These are phyloP conservation scores for Nicotiana noctiflora DNA, from an alignment of 257 asterid species.

Conservation along the genomic window DNA sequence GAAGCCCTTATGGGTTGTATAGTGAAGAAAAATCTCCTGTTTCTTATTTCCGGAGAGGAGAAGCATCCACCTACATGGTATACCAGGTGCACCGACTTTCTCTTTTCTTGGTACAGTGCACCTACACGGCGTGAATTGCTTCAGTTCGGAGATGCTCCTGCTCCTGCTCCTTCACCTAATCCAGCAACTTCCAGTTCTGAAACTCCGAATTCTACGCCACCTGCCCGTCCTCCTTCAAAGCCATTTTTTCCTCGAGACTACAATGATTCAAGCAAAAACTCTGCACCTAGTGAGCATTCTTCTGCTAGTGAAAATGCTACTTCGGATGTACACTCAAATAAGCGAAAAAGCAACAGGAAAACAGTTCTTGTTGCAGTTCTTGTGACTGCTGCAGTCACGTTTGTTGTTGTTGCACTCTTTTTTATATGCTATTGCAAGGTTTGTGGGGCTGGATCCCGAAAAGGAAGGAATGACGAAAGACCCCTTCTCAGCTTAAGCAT, in stretches of 20 bases:
- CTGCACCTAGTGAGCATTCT: constrained; percentile 22
- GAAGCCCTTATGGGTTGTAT: constrained; percentile 49
- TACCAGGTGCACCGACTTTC: constrained; percentile 30
- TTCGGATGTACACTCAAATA: constrained; percentile 24
- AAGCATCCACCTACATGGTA: constrained; percentile 33
- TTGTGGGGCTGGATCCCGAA: constrained; percentile 37
- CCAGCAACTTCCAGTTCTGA: constrained; percentile 32
- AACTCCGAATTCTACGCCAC: constrained; percentile 19
- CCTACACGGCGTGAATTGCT: constrained; percentile 43
- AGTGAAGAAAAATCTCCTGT: constrained; percentile 33
- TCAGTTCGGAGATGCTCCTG: constrained; percentile 48
- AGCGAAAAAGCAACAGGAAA: constrained; percentile 27
- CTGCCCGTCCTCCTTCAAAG: constrained; percentile 39
- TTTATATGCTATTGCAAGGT: constrained; percentile 51
- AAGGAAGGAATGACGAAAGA: constrained; percentile 61
- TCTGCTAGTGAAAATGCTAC: constrained; percentile 3
- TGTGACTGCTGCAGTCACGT: constrained; percentile 64
- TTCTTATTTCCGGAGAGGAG: constrained; percentile 35
- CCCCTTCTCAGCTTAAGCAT: constrained; percentile 89
- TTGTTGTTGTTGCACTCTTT: constrained; percentile 45
- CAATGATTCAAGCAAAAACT: constrained; percentile 24
- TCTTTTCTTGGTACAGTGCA: constrained; percentile 28
- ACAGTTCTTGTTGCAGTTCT: constrained; percentile 56
- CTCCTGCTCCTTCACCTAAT: constrained; percentile 27
- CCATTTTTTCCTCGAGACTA: constrained; percentile 45